A percentile compares a stretch with the other conserved stretches of the same genome.
These are phyloP conservation scores for Pseudopyrenochaeta lycopersici DNA, from an alignment of 2,329 filamentous ascomycete species.

Conservation along the genomic window DNA sequence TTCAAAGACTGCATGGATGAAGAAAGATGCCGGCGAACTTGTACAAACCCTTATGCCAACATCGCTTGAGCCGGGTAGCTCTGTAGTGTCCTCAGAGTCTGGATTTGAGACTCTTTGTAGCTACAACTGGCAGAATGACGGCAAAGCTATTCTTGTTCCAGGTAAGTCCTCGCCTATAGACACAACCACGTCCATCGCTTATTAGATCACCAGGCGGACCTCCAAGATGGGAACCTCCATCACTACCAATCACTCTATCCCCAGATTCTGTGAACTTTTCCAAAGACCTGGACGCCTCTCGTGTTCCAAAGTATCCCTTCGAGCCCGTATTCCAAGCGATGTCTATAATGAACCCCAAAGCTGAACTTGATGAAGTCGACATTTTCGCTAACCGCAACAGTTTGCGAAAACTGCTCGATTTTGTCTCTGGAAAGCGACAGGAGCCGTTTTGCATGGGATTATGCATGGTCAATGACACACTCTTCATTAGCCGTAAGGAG, in stretches of 20 bases:
- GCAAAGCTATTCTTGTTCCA: conserved; percentile 19
- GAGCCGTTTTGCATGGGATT: conserved; percentile 45
- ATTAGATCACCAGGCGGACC: conserved; percentile 14
- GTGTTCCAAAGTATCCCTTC: conserved; percentile 38
- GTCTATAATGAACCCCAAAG: conserved; percentile 19
- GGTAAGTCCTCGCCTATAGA: neutral
- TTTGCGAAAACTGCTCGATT: conserved; percentile 26
- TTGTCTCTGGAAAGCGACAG: conserved; percentile 23
- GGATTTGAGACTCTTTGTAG: conserved; percentile 27
- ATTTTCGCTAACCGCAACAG: conserved; percentile 29
- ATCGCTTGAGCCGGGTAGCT: conserved; percentile 7
- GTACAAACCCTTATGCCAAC: conserved; percentile 14
- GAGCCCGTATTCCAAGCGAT: conserved; percentile 30
- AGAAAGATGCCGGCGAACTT: conserved; percentile 10
- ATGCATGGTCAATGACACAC: conserved; percentile 42
- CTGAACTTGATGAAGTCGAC: conserved; percentile 19
- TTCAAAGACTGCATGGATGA: conserved; percentile 24
- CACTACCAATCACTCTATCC: conserved; percentile 17
- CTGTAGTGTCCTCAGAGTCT: conserved; percentile 14
- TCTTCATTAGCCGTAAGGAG: conserved; percentile 45
- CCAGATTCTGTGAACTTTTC: conserved; percentile 18
- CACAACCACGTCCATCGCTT: neutral
- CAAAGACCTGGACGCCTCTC: conserved; percentile 40
- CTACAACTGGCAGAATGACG: conserved; percentile 31
- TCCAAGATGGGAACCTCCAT: conserved; percentile 23